These are phyloP conservation scores for Stipa capillata DNA, from an alignment of 176 grass and related monocot genomes.

Conservation along the genomic window DNA sequence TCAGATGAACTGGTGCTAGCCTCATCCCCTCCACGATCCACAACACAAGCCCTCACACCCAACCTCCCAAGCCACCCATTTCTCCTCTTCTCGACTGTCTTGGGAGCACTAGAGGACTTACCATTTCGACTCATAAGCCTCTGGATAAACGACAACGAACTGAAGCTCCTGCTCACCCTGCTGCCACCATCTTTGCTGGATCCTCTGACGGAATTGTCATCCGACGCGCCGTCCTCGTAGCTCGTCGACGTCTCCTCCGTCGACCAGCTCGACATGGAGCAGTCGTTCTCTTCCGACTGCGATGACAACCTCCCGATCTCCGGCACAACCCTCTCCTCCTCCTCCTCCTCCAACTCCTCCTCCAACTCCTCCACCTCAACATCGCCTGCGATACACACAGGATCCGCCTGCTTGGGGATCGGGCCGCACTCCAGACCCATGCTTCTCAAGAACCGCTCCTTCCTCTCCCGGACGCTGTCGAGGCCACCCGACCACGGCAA, in stretches of 20 bases:
- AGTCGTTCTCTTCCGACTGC: conserved; percentile 38
- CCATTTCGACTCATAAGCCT: conserved; percentile 33
- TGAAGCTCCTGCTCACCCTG: conserved; percentile 35
- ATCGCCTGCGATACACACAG: background rate
- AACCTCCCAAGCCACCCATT: conserved; percentile 65
- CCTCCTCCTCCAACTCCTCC: background rate
- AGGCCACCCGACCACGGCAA: conserved; percentile 38
- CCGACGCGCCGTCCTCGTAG: conserved; percentile 16
- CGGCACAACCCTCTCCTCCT: conserved; percentile 9
- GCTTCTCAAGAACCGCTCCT: conserved; percentile 49
- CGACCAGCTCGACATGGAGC: conserved; percentile 55
- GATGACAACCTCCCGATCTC: conserved; percentile 21
- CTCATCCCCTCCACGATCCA: conserved; percentile 39
- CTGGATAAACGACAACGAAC: conserved; percentile 33
- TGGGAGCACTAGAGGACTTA: conserved; percentile 25
- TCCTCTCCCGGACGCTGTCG: conserved; percentile 32
- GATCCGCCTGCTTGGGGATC: conserved; percentile 3
- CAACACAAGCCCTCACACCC: conserved; percentile 29
- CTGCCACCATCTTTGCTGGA: conserved; percentile 29
- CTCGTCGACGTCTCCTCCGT: conserved; percentile 42
- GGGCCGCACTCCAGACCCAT: conserved; percentile 41
- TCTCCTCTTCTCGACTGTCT: conserved; percentile 36
- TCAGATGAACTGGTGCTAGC: conserved; percentile 39
- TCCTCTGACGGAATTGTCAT: conserved; percentile 40
- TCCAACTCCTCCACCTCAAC: background rate